Conservation (phyloP, 1,284 basidiomycete genomes). For the Athelia psychrophila region DNA sequence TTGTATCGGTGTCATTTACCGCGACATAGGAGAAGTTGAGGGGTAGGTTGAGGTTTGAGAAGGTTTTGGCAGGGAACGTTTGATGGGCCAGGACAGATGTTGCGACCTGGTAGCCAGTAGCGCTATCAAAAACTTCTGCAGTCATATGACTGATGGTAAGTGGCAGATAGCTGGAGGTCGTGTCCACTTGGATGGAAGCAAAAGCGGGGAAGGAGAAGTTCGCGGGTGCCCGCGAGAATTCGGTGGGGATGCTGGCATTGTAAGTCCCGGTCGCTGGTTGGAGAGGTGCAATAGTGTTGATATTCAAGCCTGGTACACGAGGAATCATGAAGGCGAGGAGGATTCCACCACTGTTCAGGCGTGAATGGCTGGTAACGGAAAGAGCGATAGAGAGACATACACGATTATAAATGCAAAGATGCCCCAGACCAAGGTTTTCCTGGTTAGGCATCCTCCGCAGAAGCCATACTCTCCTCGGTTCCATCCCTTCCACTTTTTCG, state of each 20-base stretch:
- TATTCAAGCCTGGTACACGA: slow-evolving; percentile 69
- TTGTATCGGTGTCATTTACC: slow-evolving; percentile 75
- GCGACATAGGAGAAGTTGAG: slow-evolving; percentile 82
- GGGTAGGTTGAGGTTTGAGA: slow-evolving; percentile 63
- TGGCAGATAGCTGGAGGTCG: slow-evolving; percentile 69
- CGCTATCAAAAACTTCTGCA: slow-evolving; percentile 65
- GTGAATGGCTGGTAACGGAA: slow-evolving; percentile 1
- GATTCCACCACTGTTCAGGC: slow-evolving; percentile 53
- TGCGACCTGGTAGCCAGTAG: slow-evolving; percentile 60
- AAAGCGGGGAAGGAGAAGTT: slow-evolving; percentile 84
- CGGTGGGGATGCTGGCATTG: slow-evolving; percentile 50
- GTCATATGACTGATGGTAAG: slow-evolving; percentile 65
- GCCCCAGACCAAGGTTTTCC: slow-evolving; percentile 62
- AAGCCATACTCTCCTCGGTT: slow-evolving; percentile 70
- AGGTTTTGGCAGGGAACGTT: slow-evolving; percentile 61
- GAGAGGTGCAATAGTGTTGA: slow-evolving; percentile 60
- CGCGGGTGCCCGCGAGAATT: slow-evolving; percentile 71
- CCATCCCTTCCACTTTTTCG: slow-evolving; percentile 63
- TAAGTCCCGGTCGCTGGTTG: slow-evolving; percentile 52
- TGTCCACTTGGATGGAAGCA: slow-evolving; percentile 73
- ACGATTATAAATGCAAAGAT: slow-evolving; percentile 59
- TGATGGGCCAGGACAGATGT: slow-evolving; percentile 56
- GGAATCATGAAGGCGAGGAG: slow-evolving; percentile 77
- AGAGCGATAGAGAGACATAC: slow-evolving; percentile 51
- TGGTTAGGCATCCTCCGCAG: slow-evolving; percentile 77